Conservation (phyloP, 164 flowering plant species). For the Brasenia schreberi region DNA sequence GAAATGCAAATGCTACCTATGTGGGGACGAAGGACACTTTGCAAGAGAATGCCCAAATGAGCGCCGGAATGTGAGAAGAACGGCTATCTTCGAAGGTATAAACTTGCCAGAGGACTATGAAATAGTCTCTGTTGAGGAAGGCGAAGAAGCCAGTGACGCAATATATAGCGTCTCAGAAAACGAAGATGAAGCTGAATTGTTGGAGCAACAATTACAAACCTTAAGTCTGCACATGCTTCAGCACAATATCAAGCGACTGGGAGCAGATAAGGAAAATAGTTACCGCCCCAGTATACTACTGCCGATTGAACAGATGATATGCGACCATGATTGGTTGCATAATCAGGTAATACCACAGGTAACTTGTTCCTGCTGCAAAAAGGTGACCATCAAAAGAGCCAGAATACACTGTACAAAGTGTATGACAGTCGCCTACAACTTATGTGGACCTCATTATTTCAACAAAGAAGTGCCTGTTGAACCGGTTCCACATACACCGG, state of each 20-base stretch:
- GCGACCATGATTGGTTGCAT: not conserved
- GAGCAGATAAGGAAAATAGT: too few relatives aligned
- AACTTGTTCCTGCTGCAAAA: not conserved
- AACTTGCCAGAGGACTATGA: too few relatives aligned
- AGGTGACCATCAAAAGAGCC: not conserved
- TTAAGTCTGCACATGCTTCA: not conserved
- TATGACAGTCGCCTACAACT: not conserved
- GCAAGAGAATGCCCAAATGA: too few relatives aligned
- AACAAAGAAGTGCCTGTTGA: too few relatives aligned
- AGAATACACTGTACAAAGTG: constrained; percentile 1
- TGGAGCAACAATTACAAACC: not conserved
- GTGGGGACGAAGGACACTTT: constrained; percentile 2
- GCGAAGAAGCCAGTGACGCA: too few relatives aligned
- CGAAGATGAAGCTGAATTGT: not conserved
- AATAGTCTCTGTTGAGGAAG: too few relatives aligned
- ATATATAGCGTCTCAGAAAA: not conserved
- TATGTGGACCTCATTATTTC: not conserved
- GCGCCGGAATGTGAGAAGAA: too few relatives aligned
- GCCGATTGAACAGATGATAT: not conserved
- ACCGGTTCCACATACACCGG: too few relatives aligned
- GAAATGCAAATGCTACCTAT: constrained; percentile 7
- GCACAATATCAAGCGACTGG: too few relatives aligned
- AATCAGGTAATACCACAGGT: not conserved
- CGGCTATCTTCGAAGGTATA: too few relatives aligned
- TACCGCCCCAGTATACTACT: not conserved